Evolutionary conservation across 192 early-diverging fungal genomes (phyloP).

Genomic region (Backusella macrospora): DNA sequence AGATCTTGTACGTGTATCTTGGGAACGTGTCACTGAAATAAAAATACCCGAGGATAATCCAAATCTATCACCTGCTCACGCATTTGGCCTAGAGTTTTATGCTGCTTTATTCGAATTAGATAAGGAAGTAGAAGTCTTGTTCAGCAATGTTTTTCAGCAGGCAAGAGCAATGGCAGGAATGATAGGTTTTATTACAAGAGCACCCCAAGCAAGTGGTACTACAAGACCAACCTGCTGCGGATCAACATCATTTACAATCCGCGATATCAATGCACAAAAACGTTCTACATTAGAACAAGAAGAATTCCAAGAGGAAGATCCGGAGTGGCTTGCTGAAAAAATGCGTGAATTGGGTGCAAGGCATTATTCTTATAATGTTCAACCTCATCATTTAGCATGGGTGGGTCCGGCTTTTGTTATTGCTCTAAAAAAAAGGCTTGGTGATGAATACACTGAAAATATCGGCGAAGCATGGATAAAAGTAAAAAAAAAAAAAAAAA

Average conservation of each 20-base stretch:
- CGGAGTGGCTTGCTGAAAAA: conserved; percentile 10
- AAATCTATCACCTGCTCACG: conserved; percentile 27
- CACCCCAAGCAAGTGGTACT: background rate
- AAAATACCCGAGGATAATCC: conserved; percentile 2
- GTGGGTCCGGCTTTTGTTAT: conserved; percentile 26
- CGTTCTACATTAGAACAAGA: background rate
- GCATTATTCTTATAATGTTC: conserved; percentile 30
- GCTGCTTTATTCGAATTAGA: conserved; percentile 30
- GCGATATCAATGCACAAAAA: conserved; percentile 17
- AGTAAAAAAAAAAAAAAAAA: background rate
- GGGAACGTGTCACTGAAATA: conserved; percentile 29
- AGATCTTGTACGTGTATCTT: conserved; percentile 22
- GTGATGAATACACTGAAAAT: conserved; percentile 25
- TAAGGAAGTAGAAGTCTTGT: conserved; percentile 22
- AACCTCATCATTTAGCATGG: conserved; percentile 21
- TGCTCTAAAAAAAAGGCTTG: conserved; percentile 26
- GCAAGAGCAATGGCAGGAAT: conserved; percentile 34
- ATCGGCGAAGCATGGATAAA: conserved; percentile 30
- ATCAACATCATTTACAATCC: background rate
- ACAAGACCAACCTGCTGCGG: background rate
- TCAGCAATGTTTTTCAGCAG: conserved; percentile 32
- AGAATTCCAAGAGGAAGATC: conserved; percentile 3
- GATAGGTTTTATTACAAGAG: conserved; percentile 29
- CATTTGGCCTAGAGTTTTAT: conserved; percentile 30
- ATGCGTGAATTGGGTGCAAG: conserved; percentile 34